These are phyloP conservation scores for Fusarium camptoceras DNA, from an alignment of 2,329 filamentous ascomycete genomes.

Conservation along the genomic window DNA sequence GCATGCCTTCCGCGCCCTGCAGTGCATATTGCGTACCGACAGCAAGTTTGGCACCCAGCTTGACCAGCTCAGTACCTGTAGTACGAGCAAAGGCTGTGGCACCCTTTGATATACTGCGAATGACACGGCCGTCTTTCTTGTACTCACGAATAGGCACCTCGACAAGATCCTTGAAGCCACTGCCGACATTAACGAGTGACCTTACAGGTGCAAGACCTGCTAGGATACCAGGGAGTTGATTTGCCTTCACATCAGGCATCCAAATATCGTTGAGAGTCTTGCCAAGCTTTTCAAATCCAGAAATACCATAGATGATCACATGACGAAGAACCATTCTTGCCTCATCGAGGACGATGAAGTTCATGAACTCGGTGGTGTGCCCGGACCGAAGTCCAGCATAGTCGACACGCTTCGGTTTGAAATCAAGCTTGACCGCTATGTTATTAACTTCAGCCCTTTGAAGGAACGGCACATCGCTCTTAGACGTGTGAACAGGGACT, in stretches of 20 bases:
- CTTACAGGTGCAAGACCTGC: conserved; percentile 91
- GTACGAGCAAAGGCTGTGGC: conserved; percentile 90
- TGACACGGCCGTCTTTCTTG: conserved; percentile 89
- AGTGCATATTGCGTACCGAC: conserved; percentile 95
- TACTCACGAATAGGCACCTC: conserved; percentile 94
- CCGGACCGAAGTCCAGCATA: conserved; percentile 93
- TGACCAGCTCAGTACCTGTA: conserved; percentile 93
- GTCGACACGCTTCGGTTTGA: conserved; percentile 98
- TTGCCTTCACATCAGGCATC: conserved; percentile 91
- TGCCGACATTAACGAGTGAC: conserved; percentile 89
- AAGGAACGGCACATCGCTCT: conserved; percentile 84
- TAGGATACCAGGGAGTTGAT: conserved; percentile 89
- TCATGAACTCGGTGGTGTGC: conserved; percentile 98
- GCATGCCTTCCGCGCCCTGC: conserved; percentile 85
- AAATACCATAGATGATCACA: conserved; percentile 91
- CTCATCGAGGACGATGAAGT: conserved; percentile 92
- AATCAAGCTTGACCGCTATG: conserved; percentile 86
- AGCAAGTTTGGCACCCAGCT: conserved; percentile 91
- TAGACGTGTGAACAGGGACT: conserved; percentile 64
- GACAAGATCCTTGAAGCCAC: conserved; percentile 86
- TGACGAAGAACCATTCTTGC: conserved; percentile 87
- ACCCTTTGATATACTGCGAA: conserved; percentile 92
- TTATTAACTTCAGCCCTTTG: conserved; percentile 89
- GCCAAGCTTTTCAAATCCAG: conserved; percentile 90
- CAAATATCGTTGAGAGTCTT: conserved; percentile 94